These are phyloP conservation scores for Boletellus sp. DNA, from an alignment of 1,284 basidiomycete species.

Conservation along the genomic window DNA sequence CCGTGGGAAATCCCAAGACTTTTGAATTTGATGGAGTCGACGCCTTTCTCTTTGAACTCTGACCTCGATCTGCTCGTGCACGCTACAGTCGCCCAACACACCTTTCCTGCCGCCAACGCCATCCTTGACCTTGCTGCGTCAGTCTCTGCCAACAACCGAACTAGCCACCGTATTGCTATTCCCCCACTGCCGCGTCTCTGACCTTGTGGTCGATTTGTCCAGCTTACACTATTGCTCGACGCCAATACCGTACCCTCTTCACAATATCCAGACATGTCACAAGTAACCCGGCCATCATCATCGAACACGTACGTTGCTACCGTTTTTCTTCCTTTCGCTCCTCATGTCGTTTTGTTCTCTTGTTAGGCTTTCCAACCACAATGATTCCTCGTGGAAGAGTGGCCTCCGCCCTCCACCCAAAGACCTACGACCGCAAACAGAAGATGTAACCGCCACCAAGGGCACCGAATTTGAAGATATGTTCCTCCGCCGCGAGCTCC, in stretches of 20 bases:
- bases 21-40: slow-evolving; percentile 28
- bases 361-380: slow-evolving; percentile 27
- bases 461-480: slow-evolving; percentile 92
- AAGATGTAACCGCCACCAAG: slow-evolving; percentile 90
- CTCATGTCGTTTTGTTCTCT: slow-evolving; percentile 10
- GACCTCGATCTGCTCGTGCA: slow-evolving; percentile 26
- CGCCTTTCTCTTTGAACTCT: slow-evolving; percentile 27
- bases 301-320: slow-evolving; percentile 37
- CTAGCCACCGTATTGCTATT: slow-evolving; percentile 15
- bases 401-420: slow-evolving; percentile 83
- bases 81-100: slow-evolving; percentile 10
- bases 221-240: slow-evolving; percentile 14
- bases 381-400: slow-evolving; percentile 59
- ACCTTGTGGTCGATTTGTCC: slow-evolving; percentile 17
- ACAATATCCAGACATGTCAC: slow-evolving; percentile 33
- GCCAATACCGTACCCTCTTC: slow-evolving; percentile 3
- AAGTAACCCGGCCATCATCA: slow-evolving; percentile 41
- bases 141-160: slow-evolving; percentile 9
- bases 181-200: slow-evolving; percentile 16
- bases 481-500: slow-evolving; percentile 72
- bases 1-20: slow-evolving; percentile 23
- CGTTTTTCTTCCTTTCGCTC: slow-evolving; percentile 1
- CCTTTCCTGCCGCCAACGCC: slow-evolving; percentile 10
- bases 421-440: slow-evolving; percentile 89
- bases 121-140: slow-evolving; percentile 10